Evolutionary conservation across 2,329 filamentous ascomycete genomes (phyloP).

Genomic region (Stenocarpella maydis): DNA sequence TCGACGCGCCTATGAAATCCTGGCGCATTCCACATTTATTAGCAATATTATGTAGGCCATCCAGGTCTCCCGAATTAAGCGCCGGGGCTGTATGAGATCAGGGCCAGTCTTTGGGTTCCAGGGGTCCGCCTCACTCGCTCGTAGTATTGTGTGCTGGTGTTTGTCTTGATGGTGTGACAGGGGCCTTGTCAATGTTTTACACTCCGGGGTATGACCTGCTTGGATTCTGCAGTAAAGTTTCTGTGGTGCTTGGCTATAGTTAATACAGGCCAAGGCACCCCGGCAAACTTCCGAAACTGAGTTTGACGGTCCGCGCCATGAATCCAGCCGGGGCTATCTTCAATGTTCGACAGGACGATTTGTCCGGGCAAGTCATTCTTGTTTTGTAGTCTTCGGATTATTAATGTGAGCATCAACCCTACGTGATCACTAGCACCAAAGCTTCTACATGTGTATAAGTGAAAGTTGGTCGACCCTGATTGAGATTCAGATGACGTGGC

Average conservation of each 20-base stretch:
- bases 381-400: slow-evolving; percentile 9
- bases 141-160: not conserved
- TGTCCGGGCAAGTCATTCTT: not conserved
- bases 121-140: not conserved
- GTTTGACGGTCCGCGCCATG: slow-evolving; percentile 21
- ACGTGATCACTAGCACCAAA: slow-evolving; percentile 6
- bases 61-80: slow-evolving; percentile 5
- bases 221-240: slow-evolving; percentile 14
- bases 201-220: slow-evolving; percentile 10
- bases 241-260: slow-evolving; percentile 19
- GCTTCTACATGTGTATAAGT: not conserved
- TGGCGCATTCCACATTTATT: slow-evolving; percentile 1
- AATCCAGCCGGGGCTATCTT: not conserved
- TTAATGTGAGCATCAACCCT: not conserved
- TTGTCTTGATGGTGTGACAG: slow-evolving; percentile 4
- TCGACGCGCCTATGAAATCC: not conserved
- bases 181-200: slow-evolving; percentile 25
- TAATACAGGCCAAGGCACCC: slow-evolving; percentile 5
- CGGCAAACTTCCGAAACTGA: slow-evolving; percentile 20
- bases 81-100: not conserved
- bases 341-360: not conserved
- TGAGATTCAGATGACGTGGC: not conserved
- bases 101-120: not conserved
- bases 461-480: not conserved
- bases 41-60: not conserved